A percentile compares a stretch with the other conserved stretches of the same genome.
Conservation (phyloP, 371 early-diverging fungal genomes). For the Mortierella polycephala region DNA sequence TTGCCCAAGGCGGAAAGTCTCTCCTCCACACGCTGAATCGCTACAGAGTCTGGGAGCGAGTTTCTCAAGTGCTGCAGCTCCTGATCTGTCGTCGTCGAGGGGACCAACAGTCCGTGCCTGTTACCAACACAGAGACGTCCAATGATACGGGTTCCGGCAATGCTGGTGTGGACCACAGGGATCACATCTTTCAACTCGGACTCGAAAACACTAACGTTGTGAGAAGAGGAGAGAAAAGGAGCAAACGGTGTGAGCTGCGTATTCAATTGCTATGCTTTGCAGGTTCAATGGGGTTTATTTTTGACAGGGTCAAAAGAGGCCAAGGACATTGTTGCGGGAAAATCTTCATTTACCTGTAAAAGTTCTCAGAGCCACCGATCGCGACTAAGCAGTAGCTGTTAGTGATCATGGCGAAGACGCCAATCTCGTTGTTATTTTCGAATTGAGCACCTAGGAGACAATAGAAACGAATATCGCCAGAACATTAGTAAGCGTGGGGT, state of each 20-base stretch:
- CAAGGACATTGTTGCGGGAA: slow-evolving; percentile 10
- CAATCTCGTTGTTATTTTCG: slow-evolving; percentile 99
- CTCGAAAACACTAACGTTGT: slow-evolving; percentile 87
- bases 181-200: slow-evolving; percentile 95
- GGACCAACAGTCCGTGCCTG: slow-evolving; percentile 97
- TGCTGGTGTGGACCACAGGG: slow-evolving; percentile 99
- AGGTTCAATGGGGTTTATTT: neutral
- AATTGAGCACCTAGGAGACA: slow-evolving; percentile 88
- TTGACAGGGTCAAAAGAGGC: neutral
- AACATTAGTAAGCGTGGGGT: no score
- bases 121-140: slow-evolving; percentile 98
- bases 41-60: slow-evolving; percentile 95
- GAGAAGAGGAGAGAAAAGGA: neutral
- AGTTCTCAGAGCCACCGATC: slow-evolving; percentile 98
- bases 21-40: slow-evolving; percentile 98
- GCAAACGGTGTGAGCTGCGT: neutral
- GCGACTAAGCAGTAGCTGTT: slow-evolving; percentile 99
- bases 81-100: slow-evolving; percentile 98
- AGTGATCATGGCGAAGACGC: slow-evolving; percentile 98
- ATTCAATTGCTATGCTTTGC: no score
- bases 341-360: slow-evolving; percentile 80
- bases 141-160: slow-evolving; percentile 98
- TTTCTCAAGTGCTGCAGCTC: slow-evolving; percentile 99
- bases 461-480: neutral
- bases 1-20: slow-evolving; percentile 99